Evolutionary conservation across 768 basidiomycete species (phyloP), one percentile per base, ranked within the genome.

Genomic region (Mycena amicta): DNA sequence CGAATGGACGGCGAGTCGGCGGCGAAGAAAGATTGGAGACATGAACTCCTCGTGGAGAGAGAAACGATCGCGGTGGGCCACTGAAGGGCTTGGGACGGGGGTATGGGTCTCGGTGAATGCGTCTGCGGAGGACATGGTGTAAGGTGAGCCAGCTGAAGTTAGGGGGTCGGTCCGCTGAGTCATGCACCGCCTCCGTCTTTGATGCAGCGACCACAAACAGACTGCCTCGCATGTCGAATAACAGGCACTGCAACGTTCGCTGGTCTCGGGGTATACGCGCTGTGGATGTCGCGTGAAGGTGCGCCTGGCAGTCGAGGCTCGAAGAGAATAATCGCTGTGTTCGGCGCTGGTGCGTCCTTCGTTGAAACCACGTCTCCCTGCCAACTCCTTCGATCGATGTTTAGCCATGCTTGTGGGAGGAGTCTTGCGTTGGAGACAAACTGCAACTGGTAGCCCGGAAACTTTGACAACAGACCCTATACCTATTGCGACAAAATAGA

Each of bases 191-290:
- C 18, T 37, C 18, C 33, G 8, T 37, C 33, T 37, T 16, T 33
- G 23, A 59, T 62, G 61, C 37, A 41, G 8, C 56, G 49, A n/a
- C 30, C 45, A 4, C 58, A 47, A 39, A 59, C 57, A 47, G 87
- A 90, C 40, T 92, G 89, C 59, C 65, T 89, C n/a, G 79, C 86
- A 1, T 92, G 90, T 69, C 82, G 83, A 40, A 74, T 91, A 53
- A 81, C 89, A 39, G 89, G 89, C 20, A 82, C 88, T 0, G 84
- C 76, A 28, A 83, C 86, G 2, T 79, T 91, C 4, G 83, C 79
- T 22, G 80, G 80, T 3, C 80, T 84, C 4, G 89, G 90, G 4
- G 60, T 85, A 25, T 90, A 92, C 67, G 88, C 90, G 2, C 71
- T 92, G 26, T 79, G 80, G 69, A 80, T 83, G 75, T 81, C 88